phyloP scores from a whole-genome alignment of 2,329 filamentous ascomycete genomes.

The Cladophialophora psammophila region DNA sequence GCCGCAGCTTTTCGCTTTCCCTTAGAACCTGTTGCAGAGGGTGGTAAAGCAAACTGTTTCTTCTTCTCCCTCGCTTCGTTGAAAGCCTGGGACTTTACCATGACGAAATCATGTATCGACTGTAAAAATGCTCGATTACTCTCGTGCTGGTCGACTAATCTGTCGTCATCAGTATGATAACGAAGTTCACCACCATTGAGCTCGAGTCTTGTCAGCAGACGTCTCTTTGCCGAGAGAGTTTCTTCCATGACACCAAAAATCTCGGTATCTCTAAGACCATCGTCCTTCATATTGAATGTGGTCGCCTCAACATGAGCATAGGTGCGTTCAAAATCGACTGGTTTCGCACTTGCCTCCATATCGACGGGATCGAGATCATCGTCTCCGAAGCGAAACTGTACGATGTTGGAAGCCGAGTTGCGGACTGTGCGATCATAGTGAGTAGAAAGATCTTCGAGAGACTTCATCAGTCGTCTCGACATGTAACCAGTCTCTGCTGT shows the following conservation, averaged over 20 bases:
- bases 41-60: conserved; percentile 31
- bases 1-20: conserved; percentile 38
- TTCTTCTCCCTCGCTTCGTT: conserved; percentile 52
- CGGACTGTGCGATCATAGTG: conserved; percentile 95
- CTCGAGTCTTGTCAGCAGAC: conserved; percentile 68
- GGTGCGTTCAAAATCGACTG: conserved; percentile 89
- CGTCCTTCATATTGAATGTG: conserved; percentile 81
- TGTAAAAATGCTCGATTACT: conserved; percentile 82
- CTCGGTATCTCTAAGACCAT: conserved; percentile 75
- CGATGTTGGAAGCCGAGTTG: conserved; percentile 84
- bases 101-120: conserved; percentile 76
- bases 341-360: conserved; percentile 93
- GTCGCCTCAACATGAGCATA: conserved; percentile 79
- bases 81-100: conserved; percentile 68
- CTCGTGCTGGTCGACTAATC: conserved; percentile 74
- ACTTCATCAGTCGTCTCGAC: conserved; percentile 98
- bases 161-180: conserved; percentile 59
- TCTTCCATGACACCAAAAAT: conserved; percentile 73
- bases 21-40: conserved; percentile 11
- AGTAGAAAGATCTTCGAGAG: conserved; percentile 89
- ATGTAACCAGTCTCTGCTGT: conserved; percentile 99
- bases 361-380: conserved; percentile 95
- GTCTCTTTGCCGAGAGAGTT: conserved; percentile 72
- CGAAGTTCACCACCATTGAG: conserved; percentile 68
- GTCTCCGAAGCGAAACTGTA: conserved; percentile 97